Base-by-base conservation (phyloP, 148 eudicot genomes). In the Nepenthes gracilis region DNA sequence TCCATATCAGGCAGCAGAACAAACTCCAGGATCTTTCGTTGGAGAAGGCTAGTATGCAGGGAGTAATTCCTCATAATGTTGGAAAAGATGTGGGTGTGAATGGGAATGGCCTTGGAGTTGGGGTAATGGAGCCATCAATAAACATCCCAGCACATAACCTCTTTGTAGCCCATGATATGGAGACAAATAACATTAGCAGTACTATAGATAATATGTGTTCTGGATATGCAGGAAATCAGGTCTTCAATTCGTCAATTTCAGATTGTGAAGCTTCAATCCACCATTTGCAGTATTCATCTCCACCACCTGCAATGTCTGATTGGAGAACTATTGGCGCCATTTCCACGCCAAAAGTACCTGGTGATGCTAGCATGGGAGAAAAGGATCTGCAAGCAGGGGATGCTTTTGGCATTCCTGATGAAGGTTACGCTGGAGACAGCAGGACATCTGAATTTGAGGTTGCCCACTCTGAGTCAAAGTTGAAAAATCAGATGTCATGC, bases 311-410 rank as follows among this genome's bases (percentile, higher is more conserved):
- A 14, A 59, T 70, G 67, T 71, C 83, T 40, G 72, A 62, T 15
- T 90, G 97, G 95, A 76, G 75, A 59, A 64, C 78, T 13, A 38
- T 80, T 65, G 85, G 75, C 59, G 75, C 67, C 62, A 62, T 80
- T 36, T 66, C 86, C 58, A 69, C 66, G 45, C 58, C 80, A 63
- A 67, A 63, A 38, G 64, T 71, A 75, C 81, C 78, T 5, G 59
- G 65, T 54, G 64, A 70, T 70, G 40, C 58, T 48, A 61, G 57
- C 64, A 50, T 63, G 55, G 56, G 40, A 15, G 75, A 74, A 60
- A 67, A 71, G 38, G 62, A 32, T 62, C 71, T 47, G 58, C 74
- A 57, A 54, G 56, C 61, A 35, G 76, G 74, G 66, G 73, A 67
- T 51, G 58, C 73, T 34, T 76, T 75, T 58, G 64, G 15, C 38